Percentiles rank a stretch among this genome's conserved stretches.
phyloP scores from a whole-genome alignment of 345 rosid genomes.

The Eucalyptus decipiens region DNA sequence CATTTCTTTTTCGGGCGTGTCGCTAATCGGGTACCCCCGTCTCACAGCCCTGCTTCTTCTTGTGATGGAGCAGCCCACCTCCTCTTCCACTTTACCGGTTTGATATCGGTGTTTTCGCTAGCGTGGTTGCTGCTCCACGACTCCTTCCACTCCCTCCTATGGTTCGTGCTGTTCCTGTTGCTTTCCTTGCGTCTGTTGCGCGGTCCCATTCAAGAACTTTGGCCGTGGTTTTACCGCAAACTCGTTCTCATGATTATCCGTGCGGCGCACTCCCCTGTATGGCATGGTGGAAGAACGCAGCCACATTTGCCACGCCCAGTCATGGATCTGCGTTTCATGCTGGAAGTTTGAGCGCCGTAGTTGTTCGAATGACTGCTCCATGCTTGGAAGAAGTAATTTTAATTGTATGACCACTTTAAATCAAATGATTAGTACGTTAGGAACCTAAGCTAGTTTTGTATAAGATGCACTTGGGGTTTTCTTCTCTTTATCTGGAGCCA shows the following conservation, averaged over 20 bases:
- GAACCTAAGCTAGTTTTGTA: no score
- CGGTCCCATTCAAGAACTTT: background rate
- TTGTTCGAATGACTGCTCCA: no score
- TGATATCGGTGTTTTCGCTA: background rate
- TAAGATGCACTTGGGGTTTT: no score
- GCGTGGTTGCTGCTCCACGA: background rate
- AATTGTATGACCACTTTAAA: no score
- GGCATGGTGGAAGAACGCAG: background rate
- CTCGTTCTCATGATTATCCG: background rate
- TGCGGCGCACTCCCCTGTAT: accelerated
- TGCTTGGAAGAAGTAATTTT: no score
- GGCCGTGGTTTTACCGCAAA: background rate
- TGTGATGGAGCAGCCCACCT: background rate
- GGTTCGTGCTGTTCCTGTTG: background rate
- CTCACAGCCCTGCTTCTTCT: no score
- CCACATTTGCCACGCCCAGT: no score
- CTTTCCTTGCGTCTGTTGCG: background rate
- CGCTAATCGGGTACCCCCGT: background rate
- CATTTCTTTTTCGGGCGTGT: background rate
- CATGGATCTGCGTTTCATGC: accelerated
- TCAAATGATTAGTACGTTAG: no score
- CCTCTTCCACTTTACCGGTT: background rate
- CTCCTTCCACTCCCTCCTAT: background rate
- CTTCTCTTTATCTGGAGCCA: no score
- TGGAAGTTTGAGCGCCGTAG: no score